These are phyloP conservation scores for Ogataea saltuana DNA, from an alignment of 805 yeast species.

Conservation along the genomic window DNA sequence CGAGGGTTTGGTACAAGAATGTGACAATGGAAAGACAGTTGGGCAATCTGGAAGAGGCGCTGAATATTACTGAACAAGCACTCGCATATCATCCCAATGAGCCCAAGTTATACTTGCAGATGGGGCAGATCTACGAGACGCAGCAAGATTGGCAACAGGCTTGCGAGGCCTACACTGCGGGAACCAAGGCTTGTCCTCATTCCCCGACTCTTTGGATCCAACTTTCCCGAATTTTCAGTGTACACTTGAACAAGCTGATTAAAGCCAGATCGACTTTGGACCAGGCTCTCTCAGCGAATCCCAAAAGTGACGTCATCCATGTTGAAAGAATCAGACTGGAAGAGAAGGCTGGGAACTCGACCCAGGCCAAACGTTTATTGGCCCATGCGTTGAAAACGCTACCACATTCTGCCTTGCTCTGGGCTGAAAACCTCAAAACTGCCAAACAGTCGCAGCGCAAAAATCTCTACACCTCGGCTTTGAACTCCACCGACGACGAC, in stretches of 20 bases:
- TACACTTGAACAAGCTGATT: conserved; percentile 41
- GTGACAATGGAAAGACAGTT: conserved; percentile 51
- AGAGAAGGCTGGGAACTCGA: conserved; percentile 43
- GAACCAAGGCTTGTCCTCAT: conserved; percentile 48
- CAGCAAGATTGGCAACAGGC: conserved; percentile 40
- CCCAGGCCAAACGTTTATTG: conserved; percentile 55
- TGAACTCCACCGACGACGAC: conserved; percentile 63
- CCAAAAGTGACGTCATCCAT: conserved; percentile 56
- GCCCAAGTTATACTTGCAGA: conserved; percentile 59
- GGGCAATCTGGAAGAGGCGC: conserved; percentile 38
- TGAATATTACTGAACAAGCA: conserved; percentile 46
- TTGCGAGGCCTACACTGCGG: conserved; percentile 47
- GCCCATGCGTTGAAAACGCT: conserved; percentile 58
- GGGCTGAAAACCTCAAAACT: conserved; percentile 61
- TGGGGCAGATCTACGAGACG: conserved; percentile 52
- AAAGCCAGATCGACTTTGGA: conserved; percentile 76
- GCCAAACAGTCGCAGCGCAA: conserved; percentile 46
- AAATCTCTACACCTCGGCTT: conserved; percentile 66
- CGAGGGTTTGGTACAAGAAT: conserved; percentile 62
- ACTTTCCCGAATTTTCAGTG: conserved; percentile 49
- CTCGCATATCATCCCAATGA: conserved; percentile 48
- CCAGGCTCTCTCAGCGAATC: conserved; percentile 55
- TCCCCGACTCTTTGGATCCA: conserved; percentile 54
- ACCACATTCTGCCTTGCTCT: conserved; percentile 60
- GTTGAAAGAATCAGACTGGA: conserved; percentile 62